Evolutionary conservation across 768 basidiomycete genomes (phyloP).

Genomic region (Termitomyces sp.): DNA sequence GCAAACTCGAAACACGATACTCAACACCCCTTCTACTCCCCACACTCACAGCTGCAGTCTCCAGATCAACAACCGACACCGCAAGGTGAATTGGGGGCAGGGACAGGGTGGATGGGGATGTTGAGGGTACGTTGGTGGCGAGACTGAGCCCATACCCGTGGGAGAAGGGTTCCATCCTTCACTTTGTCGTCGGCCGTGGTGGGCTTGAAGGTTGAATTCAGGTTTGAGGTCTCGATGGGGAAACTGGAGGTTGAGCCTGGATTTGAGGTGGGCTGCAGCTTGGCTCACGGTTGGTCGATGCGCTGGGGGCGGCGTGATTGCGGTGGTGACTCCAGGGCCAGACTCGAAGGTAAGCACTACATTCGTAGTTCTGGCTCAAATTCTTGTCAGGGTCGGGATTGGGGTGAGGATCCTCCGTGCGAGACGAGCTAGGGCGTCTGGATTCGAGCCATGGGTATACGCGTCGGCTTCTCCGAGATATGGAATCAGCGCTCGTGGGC

Average conservation of each 20-base stretch:
- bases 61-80: constrained; percentile 15
- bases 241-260: neutral
- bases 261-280: neutral
- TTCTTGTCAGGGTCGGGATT: too few species aligned
- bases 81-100: too few species aligned
- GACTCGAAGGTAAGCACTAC: too few species aligned
- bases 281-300: neutral
- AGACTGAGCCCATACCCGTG: neutral
- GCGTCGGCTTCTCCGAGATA: neutral
- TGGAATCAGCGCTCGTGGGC: neutral
- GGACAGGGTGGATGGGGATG: neutral
- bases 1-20: neutral
- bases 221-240: too few species aligned
- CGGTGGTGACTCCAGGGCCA: too few species aligned
- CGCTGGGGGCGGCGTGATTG: neutral
- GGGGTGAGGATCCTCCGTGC: neutral
- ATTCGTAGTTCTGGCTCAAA: too few species aligned
- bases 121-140: too few species aligned
- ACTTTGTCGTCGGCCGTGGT: neutral
- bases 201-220: too few species aligned
- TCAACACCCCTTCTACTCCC: neutral
- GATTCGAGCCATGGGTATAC: constrained; percentile 12
- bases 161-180: neutral
- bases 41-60: constrained; percentile 2
- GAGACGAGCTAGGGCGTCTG: constrained; percentile 7